Evolutionary conservation across 1,284 basidiomycete genomes (phyloP), one percentile per base, ranked within the genome.

Genomic region (Uromyces viciae-fabae): DNA sequence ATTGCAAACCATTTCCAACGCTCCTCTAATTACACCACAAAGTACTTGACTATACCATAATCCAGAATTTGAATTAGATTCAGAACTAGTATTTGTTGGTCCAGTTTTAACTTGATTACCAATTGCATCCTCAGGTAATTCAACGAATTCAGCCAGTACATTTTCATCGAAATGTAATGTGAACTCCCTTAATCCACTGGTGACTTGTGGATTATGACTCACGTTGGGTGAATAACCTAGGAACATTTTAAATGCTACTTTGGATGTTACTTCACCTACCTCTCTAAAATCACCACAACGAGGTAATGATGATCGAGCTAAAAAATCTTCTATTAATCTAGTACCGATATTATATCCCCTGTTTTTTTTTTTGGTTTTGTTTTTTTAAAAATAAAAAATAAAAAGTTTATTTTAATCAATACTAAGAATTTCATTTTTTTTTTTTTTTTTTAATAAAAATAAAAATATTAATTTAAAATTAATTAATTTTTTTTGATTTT

Each of bases 271-370:
- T 60, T 98, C 95, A 8, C 94, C 97, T 0, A 94, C 93, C 86
- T 98, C 95, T 82, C 90, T 89, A 85, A 99, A 98, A 85, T 97
- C 94, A 28, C 90, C 88, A 86, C 97, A 99, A 82, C 93, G 89
- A 38, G 92, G 93, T 38, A 95, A 86, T 25, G 89, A 91, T 80
- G 94, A 95, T 83, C 94, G 91, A 7, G 97, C 96, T 69, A 99
- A 89, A 84, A 99, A 98, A 86, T 99, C 97, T 86, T 99, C 97
- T 82, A 99, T 96, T 77, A 99, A 88, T 58, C 97, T 89, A 38
- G 92, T 96, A 43, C 97, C 97, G 83, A 99, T 99, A 86, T 96
- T 98, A 87, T 98, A 98, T 3, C 97, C 97, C 96, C 98, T 98
- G 82, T n/a, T n/a, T n/a, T n/a, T n/a, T n/a, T n/a, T n/a, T n/a